Percentiles rank a stretch among this genome's conserved stretches.
Conservation (phyloP, 768 basidiomycete genomes). For the Phylloporus scabripes region DNA sequence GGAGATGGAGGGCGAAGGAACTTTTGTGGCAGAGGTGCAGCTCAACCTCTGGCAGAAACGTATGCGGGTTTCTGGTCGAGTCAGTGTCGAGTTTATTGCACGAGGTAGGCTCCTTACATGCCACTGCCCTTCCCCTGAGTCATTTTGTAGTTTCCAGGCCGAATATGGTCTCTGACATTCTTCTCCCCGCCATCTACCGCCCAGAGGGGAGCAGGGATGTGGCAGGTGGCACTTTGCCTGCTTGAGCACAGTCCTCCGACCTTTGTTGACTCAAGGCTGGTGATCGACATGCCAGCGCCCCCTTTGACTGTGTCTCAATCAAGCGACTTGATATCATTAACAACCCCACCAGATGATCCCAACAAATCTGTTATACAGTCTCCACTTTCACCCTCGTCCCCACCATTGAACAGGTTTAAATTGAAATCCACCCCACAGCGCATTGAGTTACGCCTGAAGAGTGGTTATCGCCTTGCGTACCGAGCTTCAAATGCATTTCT, state of each 20-base stretch:
- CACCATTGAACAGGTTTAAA: not conserved
- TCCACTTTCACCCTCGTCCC: not conserved
- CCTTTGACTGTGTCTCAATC: not conserved
- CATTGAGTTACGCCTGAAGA: conserved; percentile 31
- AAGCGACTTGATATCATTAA: conserved; percentile 9
- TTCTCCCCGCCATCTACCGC: conserved; percentile 13
- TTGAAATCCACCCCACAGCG: conserved; percentile 2
- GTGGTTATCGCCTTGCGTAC: conserved; percentile 17
- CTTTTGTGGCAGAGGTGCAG: conserved; percentile 43
- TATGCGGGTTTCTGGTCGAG: conserved; percentile 56
- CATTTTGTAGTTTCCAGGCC: conserved; percentile 8
- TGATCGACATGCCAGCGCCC: conserved; percentile 35
- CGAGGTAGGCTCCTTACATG: conserved; percentile 28
- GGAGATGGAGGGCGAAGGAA: conserved; percentile 44
- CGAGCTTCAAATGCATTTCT: conserved; percentile 12
- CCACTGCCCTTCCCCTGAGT: not conserved
- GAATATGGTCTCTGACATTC: conserved; percentile 26
- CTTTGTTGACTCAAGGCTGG: conserved; percentile 47
- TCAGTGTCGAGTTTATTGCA: conserved; percentile 63
- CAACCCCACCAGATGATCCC: not conserved
- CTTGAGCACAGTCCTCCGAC: conserved; percentile 56
- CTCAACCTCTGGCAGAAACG: conserved; percentile 62
- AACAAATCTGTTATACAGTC: not conserved
- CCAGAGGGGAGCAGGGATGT: conserved; percentile 9
- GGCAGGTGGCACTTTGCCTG: conserved; percentile 47